phyloP scores from a whole-genome alignment of 148 eudicot genomes.

The Rhododendron vialii region DNA sequence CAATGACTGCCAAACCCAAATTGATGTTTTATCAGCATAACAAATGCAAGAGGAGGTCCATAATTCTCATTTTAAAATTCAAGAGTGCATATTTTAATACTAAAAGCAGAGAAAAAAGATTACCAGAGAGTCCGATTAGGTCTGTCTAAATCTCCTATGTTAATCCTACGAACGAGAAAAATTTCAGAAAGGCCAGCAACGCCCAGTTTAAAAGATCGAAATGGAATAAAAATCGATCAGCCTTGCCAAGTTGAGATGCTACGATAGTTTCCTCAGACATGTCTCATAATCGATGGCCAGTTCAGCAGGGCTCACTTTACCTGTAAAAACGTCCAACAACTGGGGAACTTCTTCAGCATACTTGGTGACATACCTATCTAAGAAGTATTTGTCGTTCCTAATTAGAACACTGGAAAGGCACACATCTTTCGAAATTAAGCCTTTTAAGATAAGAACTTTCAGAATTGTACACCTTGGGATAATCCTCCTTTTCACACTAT shows the following conservation, averaged over 20 bases:
- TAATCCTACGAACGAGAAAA: conserved; percentile 17
- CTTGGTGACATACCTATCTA: not conserved
- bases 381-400: not conserved
- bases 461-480: not conserved
- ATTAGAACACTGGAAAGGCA: not conserved
- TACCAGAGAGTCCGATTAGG: no score
- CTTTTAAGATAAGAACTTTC: not conserved
- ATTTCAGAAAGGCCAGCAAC: conserved; percentile 19
- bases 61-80: no score
- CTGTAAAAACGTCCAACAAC: not conserved
- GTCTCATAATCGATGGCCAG: not conserved
- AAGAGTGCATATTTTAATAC: no score
- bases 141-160: not conserved
- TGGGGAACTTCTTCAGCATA: conserved; percentile 6
- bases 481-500: conserved; percentile 11
- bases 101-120: no score
- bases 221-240: not conserved
- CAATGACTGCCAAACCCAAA: no score
- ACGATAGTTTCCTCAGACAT: not conserved
- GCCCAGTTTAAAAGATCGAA: not conserved
- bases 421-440: not conserved
- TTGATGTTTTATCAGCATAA: no score
- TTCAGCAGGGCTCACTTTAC: not conserved
- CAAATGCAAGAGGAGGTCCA: no score
- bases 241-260: not conserved